phyloP scores from a whole-genome alignment of 2,329 filamentous ascomycete genomes.

The Nannizziopsis barbatae region DNA sequence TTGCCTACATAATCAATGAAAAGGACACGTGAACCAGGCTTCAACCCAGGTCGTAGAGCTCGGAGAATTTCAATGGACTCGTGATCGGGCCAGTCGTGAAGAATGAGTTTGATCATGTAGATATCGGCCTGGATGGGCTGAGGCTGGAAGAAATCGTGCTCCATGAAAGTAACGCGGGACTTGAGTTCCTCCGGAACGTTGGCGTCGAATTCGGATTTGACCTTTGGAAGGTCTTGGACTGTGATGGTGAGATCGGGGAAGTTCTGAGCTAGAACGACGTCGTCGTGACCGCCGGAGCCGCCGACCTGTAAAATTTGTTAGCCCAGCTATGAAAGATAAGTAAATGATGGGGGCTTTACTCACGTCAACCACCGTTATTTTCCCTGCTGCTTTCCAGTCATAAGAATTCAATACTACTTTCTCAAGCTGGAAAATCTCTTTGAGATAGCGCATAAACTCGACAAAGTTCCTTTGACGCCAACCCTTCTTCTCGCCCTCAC shows the following conservation, averaged over 20 bases:
- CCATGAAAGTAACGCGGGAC: slow-evolving; percentile 28
- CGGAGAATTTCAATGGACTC: slow-evolving; percentile 42
- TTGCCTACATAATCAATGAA: slow-evolving; percentile 29
- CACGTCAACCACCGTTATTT: slow-evolving; percentile 13
- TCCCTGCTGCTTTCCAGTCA: slow-evolving; percentile 12
- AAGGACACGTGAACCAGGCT: slow-evolving; percentile 40
- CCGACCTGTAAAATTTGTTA: slow-evolving; percentile 9
- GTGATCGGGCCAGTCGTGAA: slow-evolving; percentile 51
- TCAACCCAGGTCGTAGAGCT: slow-evolving; percentile 45
- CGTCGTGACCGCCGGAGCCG: slow-evolving; percentile 13
- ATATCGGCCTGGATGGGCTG: slow-evolving; percentile 47
- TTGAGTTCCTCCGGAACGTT: slow-evolving; percentile 10
- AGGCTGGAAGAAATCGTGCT: slow-evolving; percentile 49
- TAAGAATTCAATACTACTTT: slow-evolving; percentile 9
- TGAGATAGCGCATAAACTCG: slow-evolving; percentile 12
- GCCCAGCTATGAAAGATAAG: background rate
- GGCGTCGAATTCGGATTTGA: slow-evolving; percentile 5
- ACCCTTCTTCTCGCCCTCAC: slow-evolving; percentile 16
- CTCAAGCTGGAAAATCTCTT: slow-evolving; percentile 11
- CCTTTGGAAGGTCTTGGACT: slow-evolving; percentile 16
- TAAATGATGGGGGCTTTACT: background rate
- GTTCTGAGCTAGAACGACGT: slow-evolving; percentile 6
- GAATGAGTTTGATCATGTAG: slow-evolving; percentile 50
- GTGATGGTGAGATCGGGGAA: slow-evolving; percentile 20
- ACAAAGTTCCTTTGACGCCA: slow-evolving; percentile 11